Evolutionary conservation across 257 asterid species (phyloP), one percentile per base, ranked within the genome.

Genomic region (Jacaranda mimosifolia): DNA sequence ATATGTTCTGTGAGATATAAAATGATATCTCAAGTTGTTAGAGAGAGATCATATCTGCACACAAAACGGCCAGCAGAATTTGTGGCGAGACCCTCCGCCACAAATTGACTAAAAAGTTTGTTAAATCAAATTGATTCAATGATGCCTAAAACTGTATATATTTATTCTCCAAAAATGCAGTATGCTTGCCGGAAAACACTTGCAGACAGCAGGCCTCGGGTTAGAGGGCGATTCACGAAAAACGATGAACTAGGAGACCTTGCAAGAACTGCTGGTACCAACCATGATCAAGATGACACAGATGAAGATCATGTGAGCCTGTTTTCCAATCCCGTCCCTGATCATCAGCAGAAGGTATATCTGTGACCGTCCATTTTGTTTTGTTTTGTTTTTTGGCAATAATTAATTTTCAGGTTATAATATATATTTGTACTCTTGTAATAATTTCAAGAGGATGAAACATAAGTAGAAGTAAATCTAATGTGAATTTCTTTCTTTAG

Each of bases 201-300:
- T 3, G 98, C 98, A 56, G 98, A 94, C 80, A 92, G 98, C 83
- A 80, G 98, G 86, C 98, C 98, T 9, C 86, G 98, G 18, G 97
- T 94, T 18, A 85, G 97, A 83, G 97, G 98, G 45, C 78, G 98
- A 74, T 94, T 94, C 36, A 96, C 97, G 0, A 94, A 91, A 81
- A 92, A 91, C 59, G 98, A 94, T n/a, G 98, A 91, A 68, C 66
- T 84, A 46, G 90, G 89, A 21, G 90, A 87, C 72, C 77, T 83
- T 59, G 81, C 87, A 9, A 88, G 94, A 79, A 77, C 81, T 62
- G 40, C 81, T 6, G 63, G 79, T 15, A 63, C 83, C 82, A 87
- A 78, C 82, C 87, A 84, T 68, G 97, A 87, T 5, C 1, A 42
- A 63, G 93, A 91, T 42, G 97, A 91, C 67, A 85, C 90, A 6